Percentiles rank a stretch among this genome's conserved stretches.
Evolutionary conservation across 2,329 filamentous ascomycete genomes (phyloP).

Genomic region (Exophiala sideris): DNA sequence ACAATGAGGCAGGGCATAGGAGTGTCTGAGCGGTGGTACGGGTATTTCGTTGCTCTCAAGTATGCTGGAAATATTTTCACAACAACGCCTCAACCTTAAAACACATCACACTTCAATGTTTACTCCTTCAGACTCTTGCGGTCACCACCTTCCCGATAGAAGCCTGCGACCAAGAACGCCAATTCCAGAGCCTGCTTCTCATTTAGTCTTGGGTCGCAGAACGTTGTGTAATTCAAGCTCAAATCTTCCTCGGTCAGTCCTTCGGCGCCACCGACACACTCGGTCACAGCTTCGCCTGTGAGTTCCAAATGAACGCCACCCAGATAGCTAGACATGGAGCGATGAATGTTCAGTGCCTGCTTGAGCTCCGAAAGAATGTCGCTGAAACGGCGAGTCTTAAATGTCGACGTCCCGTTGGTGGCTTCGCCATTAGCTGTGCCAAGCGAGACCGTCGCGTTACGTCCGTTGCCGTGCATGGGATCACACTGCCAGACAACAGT

Average conservation of each 20-base stretch:
- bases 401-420: constrained; percentile 64
- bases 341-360: constrained; percentile 79
- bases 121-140: neutral
- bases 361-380: constrained; percentile 86
- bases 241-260: constrained; percentile 84
- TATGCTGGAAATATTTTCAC: too few relatives aligned
- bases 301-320: constrained; percentile 94
- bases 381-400: constrained; percentile 90
- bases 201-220: constrained; percentile 91
- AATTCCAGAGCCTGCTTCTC: constrained; percentile 97
- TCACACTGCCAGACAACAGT: constrained; percentile 95
- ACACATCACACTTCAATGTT: neutral
- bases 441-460: constrained; percentile 35
- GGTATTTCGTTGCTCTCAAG: too few relatives aligned
- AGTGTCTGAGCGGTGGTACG: too few relatives aligned
- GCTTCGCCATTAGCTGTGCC: constrained; percentile 39
- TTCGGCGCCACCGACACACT: constrained; percentile 88
- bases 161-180: constrained; percentile 87
- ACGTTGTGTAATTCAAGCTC: constrained; percentile 87
- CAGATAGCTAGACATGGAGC: constrained; percentile 76
- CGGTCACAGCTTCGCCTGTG: constrained; percentile 92
- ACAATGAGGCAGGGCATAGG: too few relatives aligned
- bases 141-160: constrained; percentile 55
- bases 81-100: too few relatives aligned
- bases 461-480: constrained; percentile 88